Base-by-base conservation (phyloP, 2,329 filamentous ascomycete species). In the Cryphonectria carpinicola region DNA sequence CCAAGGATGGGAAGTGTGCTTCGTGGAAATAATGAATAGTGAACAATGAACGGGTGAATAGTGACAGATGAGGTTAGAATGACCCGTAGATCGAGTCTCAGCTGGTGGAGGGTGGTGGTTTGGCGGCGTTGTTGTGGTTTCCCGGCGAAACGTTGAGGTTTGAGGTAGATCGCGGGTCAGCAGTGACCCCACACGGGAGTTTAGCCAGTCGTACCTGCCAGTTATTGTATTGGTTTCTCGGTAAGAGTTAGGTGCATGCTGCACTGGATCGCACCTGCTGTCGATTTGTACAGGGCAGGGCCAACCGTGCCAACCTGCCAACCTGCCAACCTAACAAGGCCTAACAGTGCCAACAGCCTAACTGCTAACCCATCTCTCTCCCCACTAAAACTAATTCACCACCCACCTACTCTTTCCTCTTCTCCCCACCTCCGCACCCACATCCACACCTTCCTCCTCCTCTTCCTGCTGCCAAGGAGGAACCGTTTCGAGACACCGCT, bases 101-200 rank as follows among this genome's bases (percentile, higher is more conserved):
- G 35, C 28, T 7, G 13, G 52, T 17, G n/a, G n/a, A 10, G 32
- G 54, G 54, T 32, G 54, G 14, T 32, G 54, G n/a, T 2, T 58
- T 7, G 54, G 25, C 35, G 25, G 49, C n/a, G 22, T 17, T 19
- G 25, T 35, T 35, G 54, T 19, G 54, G 54, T 56, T 56, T 58
- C 32, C 54, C 25, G 35, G 17, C 13, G 25, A 58, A 19, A 35
- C 54, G 54, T 19, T 19, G 54, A 58, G 54, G 54, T 35, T 58
- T 28, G 28, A 32, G 54, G 54, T 58, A 58, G 32, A 32, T 39
- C 14, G 35, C 58, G 58, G 58, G 58, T 39, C 58, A 61, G 58
- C 58, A 61, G 35, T 4, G 35, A 6, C 58, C 58, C 58, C 58
- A 61, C 58, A 61, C 58, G 58, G 58, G 22, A 61, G 58, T 35